phyloP scores from a whole-genome alignment of 345 rosid species.

The Leavenworthia alabamica region DNA sequence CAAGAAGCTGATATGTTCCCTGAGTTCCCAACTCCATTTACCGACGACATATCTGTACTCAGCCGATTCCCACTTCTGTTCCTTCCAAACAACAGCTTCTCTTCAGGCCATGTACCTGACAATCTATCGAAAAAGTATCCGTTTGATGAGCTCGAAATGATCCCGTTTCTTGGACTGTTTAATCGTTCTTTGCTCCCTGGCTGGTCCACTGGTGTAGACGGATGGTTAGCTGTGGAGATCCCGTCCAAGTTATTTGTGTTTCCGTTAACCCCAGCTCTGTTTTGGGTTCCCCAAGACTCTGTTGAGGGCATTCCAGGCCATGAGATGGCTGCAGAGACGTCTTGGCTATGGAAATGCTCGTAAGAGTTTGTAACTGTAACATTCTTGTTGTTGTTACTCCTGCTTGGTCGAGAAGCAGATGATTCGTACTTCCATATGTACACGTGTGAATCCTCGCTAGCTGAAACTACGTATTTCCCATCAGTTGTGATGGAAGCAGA shows the following conservation, averaged over 20 bases:
- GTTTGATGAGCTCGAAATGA: constrained; percentile 70
- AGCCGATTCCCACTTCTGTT: constrained; percentile 47
- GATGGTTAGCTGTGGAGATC: constrained; percentile 62
- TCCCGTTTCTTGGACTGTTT: constrained; percentile 64
- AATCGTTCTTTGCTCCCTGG: constrained; percentile 33
- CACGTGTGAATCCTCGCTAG: constrained; percentile 94
- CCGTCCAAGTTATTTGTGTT: constrained; percentile 42
- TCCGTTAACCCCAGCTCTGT: constrained; percentile 13
- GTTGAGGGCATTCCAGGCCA: constrained; percentile 66
- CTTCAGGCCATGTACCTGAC: constrained; percentile 93
- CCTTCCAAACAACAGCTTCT: constrained; percentile 51
- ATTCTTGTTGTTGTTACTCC: constrained; percentile 56
- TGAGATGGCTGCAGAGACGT: constrained; percentile 73
- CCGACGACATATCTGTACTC: constrained; percentile 41
- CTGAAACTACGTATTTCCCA: constrained; percentile 79
- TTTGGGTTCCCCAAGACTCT: constrained; percentile 32
- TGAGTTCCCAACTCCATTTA: constrained; percentile 36
- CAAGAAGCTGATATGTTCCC: constrained; percentile 50
- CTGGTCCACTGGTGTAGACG: constrained; percentile 72
- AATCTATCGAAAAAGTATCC: constrained; percentile 82
- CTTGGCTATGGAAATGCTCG: constrained; percentile 89
- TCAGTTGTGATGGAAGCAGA: constrained; percentile 73
- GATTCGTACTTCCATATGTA: constrained; percentile 89
- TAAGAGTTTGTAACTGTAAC: constrained; percentile 57
- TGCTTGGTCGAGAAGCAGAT: constrained; percentile 67